A percentile compares a stretch with the other conserved stretches of the same genome.
These are phyloP conservation scores for Furculomyces boomerangus DNA, from an alignment of 371 early-diverging fungal species.

Conservation along the genomic window DNA sequence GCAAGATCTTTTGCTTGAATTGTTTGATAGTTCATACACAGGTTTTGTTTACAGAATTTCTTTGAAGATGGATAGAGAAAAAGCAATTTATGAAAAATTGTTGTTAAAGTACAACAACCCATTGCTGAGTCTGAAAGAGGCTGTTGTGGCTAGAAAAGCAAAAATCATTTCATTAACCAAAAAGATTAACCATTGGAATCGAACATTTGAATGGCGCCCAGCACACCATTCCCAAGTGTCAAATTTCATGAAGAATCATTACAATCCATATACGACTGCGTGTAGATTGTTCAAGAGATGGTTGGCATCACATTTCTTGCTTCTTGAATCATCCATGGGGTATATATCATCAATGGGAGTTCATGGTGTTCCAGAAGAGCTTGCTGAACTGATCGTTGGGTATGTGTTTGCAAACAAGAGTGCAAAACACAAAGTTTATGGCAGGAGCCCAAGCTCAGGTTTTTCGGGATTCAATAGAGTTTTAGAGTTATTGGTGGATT, in stretches of 20 bases:
- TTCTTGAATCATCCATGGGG: conserved; percentile 4
- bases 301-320: conserved; percentile 57
- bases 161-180: neutral
- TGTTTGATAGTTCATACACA: neutral
- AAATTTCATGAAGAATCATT: conserved; percentile 39
- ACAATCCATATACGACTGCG: conserved; percentile 43
- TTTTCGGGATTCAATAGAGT: conserved; percentile 55
- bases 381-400: conserved; percentile 27
- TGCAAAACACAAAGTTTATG: conserved; percentile 2
- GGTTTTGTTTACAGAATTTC: neutral
- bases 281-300: conserved; percentile 74
- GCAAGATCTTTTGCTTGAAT: conserved; percentile 5
- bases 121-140: neutral
- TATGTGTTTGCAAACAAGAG: conserved; percentile 10
- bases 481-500: conserved; percentile 42
- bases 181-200: conserved; percentile 16
- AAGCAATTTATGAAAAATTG: neutral
- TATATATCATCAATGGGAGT: neutral
- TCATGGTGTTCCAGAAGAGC: conserved; percentile 39
- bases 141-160: neutral
- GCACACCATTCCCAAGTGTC: conserved; percentile 46
- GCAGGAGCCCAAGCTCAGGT: conserved; percentile 26
- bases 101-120: neutral
- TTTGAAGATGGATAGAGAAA: conserved; percentile 1
- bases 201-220: conserved; percentile 31